Conservation (phyloP, 225 moss, liverwort and hornwort genomes). For the Thuidium tamariscinum region DNA sequence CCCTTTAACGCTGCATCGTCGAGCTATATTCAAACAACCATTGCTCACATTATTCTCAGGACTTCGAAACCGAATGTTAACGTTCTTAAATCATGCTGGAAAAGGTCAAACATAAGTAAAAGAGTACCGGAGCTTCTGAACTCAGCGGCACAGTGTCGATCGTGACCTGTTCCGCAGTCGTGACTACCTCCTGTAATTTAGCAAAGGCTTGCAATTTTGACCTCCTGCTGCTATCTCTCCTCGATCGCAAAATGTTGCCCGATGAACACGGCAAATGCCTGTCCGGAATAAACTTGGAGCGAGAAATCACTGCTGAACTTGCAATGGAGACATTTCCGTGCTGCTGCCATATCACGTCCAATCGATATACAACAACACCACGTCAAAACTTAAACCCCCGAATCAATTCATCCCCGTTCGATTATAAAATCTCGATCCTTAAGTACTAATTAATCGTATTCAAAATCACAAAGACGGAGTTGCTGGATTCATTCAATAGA, state of each 20-base stretch:
- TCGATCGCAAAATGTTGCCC: constrained; percentile 5
- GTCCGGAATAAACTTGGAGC: constrained; percentile 1
- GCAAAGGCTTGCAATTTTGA: constrained; percentile 11
- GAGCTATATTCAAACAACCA: constrained; percentile 7
- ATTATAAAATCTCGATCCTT: neutral
- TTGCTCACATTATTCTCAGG: neutral
- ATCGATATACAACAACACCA: neutral
- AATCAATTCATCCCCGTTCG: neutral
- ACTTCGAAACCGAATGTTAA: neutral
- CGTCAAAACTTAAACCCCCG: neutral
- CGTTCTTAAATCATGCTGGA: neutral
- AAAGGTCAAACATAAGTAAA: neutral
- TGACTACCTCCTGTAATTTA: neutral
- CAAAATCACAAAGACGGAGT: neutral
- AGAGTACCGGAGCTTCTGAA: constrained; percentile 18
- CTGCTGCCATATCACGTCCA: constrained; percentile 9
- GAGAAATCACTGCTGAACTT: constrained; percentile 4
- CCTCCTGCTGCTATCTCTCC: neutral
- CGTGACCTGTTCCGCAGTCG: constrained; percentile 1
- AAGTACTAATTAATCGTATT: neutral
- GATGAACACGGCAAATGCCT: neutral
- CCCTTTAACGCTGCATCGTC: constrained; percentile 1
- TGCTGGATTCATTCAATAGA: neutral
- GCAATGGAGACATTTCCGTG: constrained; percentile 1
- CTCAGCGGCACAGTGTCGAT: neutral